A percentile compares a stretch with the other conserved stretches of the same genome.
Evolutionary conservation across 2,329 filamentous ascomycete genomes (phyloP).

Genomic region (Fonsecaea erecta): DNA sequence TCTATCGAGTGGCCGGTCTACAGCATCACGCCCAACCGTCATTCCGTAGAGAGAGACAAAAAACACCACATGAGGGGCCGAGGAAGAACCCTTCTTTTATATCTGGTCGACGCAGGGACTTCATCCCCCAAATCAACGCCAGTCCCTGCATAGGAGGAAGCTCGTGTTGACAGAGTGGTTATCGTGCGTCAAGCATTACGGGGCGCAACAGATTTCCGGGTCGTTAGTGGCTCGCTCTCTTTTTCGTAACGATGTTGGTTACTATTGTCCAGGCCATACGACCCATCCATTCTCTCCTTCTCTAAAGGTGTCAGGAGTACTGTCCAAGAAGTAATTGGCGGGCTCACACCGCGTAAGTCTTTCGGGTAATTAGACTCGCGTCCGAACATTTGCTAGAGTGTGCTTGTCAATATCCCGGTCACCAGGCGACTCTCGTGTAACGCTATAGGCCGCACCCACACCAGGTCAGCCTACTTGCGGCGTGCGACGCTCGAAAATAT

Average conservation of each 20-base stretch:
- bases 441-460: not conserved
- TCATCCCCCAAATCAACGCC: not conserved
- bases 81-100: not conserved
- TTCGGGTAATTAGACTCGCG: not conserved
- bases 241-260: not conserved
- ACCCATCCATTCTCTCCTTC: not conserved
- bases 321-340: not conserved
- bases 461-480: not conserved
- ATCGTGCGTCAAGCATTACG: not conserved
- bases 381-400: not conserved
- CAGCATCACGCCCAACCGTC: not conserved
- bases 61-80: not conserved
- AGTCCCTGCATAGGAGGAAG: not conserved
- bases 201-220: not conserved
- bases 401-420: not conserved
- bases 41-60: too few species aligned
- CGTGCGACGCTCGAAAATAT: not conserved
- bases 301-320: not conserved
- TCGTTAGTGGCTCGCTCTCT: not conserved
- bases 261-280: not conserved
- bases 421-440: not conserved
- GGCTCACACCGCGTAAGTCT: not conserved
- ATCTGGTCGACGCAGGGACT: constrained; percentile 6
- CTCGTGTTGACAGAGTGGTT: not conserved
- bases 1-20: not conserved